These are phyloP conservation scores for Blumeriella jaapii DNA, from an alignment of 2,329 filamentous ascomycete species.

Conservation along the genomic window DNA sequence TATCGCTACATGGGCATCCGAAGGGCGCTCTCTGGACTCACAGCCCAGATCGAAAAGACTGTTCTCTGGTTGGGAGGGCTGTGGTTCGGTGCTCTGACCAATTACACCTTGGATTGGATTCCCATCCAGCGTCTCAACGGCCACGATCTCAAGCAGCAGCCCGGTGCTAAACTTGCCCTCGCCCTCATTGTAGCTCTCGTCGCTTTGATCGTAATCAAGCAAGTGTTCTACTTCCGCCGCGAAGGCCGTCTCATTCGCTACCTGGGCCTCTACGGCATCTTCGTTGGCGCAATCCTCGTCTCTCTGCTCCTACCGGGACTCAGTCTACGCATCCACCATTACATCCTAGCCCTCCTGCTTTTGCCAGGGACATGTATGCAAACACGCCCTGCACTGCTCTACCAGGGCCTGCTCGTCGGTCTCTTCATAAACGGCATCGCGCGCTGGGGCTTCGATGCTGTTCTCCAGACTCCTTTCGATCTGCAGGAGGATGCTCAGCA, in stretches of 20 bases:
- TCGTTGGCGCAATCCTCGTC: slow-evolving; percentile 55
- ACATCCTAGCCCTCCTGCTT: slow-evolving; percentile 77
- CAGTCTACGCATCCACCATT: slow-evolving; percentile 85
- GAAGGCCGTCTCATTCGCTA: slow-evolving; percentile 72
- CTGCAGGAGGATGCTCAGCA: slow-evolving; percentile 58
- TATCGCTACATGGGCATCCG: slow-evolving; percentile 72
- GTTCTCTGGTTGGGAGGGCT: slow-evolving; percentile 80
- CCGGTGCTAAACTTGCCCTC: slow-evolving; percentile 75
- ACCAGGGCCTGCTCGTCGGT: slow-evolving; percentile 81
- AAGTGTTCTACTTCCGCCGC: slow-evolving; percentile 76
- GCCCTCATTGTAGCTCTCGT: slow-evolving; percentile 66
- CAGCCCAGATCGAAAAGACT: slow-evolving; percentile 80
- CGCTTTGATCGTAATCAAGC: slow-evolving; percentile 54
- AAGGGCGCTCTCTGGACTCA: slow-evolving; percentile 58
- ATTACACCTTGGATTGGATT: slow-evolving; percentile 91
- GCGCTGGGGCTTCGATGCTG: slow-evolving; percentile 82
- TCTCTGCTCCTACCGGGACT: slow-evolving; percentile 64
- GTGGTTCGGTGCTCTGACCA: slow-evolving; percentile 86
- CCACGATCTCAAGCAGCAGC: slow-evolving; percentile 80
- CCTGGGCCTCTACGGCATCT: slow-evolving; percentile 63
- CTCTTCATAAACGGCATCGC: slow-evolving; percentile 91
- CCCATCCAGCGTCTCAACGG: slow-evolving; percentile 86
- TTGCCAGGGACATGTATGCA: slow-evolving; percentile 83
- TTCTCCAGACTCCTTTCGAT: slow-evolving; percentile 70
- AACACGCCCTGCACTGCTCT: slow-evolving; percentile 71